Evolutionary conservation across 441 rosid species (phyloP), one percentile per base, ranked within the genome.

Genomic region (Caryocar brasiliense): DNA sequence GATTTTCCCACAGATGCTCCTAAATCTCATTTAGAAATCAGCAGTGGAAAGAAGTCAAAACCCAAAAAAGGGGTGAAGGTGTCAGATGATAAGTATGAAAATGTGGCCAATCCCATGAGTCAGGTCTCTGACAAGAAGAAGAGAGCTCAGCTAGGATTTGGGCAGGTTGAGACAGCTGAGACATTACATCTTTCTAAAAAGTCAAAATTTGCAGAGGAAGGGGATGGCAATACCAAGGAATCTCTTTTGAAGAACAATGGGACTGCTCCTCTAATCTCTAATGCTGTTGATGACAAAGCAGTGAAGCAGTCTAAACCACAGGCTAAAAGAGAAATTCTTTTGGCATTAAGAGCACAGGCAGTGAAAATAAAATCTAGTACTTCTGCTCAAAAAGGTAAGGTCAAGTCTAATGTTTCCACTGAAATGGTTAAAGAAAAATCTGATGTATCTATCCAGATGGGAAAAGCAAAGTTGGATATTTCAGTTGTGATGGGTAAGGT

Each of bases 181-280:
- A 60, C 55, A 66, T 58, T 64, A 28, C 73, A 47, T 61, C 68
- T 75, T 59, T 67, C 68, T 60, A 92, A 83, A 64, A 85, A 67
- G 67, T 60, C 65, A 1, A 80, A 72, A 68, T 29, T 39, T 66
- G 69, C 51, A 44, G 76, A 62, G 47, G 51, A 6, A 12, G 72
- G 70, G 48, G 81, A 56, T 57, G 74, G 52, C 56, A 35, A 50
- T 51, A 10, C 56, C 22, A 72, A 39, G 66, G 63, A 43, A 35
- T 45, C 72, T 12, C 40, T 54, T 23, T 47, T 44, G 20, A 74
- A 57, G 47, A 53, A 51, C 30, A 30, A 38, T 11, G 64, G 63
- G 64, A 59, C 41, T 58, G 67, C 51, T 58, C 58, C 68, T 62
- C 61, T 60, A 36, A 47, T 43, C 59, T 51, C 78, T 34, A 47